These are phyloP conservation scores for Kuraishia capsulata DNA, from an alignment of 805 yeast genomes.

Conservation along the genomic window DNA sequence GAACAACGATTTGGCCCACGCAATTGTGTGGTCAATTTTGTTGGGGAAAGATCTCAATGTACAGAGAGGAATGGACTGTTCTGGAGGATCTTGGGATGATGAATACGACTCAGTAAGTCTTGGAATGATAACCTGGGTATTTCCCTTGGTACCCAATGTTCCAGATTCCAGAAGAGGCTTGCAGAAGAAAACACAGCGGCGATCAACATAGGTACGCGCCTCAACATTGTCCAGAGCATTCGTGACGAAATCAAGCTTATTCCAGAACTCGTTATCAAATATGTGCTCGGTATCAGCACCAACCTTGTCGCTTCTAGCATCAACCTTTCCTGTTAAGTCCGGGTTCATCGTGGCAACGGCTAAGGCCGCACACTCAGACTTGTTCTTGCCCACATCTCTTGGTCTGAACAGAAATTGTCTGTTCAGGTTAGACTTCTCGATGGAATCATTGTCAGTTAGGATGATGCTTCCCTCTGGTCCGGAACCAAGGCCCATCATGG, in stretches of 20 bases:
- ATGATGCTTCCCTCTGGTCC: conserved; percentile 81
- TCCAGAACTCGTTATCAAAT: conserved; percentile 84
- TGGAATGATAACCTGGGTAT: conserved; percentile 94
- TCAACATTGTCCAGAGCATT: conserved; percentile 97
- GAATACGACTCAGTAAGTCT: conserved; percentile 91
- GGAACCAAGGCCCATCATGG: conserved; percentile 88
- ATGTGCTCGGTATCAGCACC: conserved; percentile 88
- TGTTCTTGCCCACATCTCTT: conserved; percentile 84
- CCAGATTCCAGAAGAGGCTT: conserved; percentile 94
- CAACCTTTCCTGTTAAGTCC: conserved; percentile 68
- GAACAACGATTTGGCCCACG: conserved; percentile 96
- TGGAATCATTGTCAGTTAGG: conserved; percentile 90
- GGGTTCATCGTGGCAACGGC: conserved; percentile 87
- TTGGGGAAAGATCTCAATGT: conserved; percentile 96
- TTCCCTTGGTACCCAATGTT: conserved; percentile 96
- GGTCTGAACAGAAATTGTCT: conserved; percentile 95
- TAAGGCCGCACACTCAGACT: conserved; percentile 81
- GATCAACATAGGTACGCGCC: conserved; percentile 95
- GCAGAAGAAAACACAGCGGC: conserved; percentile 88
- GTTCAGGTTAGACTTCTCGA: conserved; percentile 91
- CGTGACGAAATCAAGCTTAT: conserved; percentile 74
- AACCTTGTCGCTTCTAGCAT: conserved; percentile 74
- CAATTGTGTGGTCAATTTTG: conserved; percentile 97
- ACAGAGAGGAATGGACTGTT: conserved; percentile 93
- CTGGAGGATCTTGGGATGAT: conserved; percentile 97